phyloP scores from a whole-genome alignment of 352 stramenopile species.

The Globisporangium yorkense region DNA sequence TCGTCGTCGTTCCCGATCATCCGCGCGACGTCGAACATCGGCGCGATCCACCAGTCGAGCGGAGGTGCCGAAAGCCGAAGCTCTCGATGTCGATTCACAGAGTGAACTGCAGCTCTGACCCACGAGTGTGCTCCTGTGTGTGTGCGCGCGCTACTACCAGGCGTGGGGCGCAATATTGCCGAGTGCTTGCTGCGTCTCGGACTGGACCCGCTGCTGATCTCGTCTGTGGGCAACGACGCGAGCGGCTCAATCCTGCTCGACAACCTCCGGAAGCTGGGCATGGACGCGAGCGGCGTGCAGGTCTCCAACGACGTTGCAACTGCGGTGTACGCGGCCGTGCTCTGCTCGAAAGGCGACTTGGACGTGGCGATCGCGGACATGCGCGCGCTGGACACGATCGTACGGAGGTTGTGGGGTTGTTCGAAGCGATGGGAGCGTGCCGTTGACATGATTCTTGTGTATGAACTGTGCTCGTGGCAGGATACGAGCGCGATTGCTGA shows the following conservation, averaged over 20 bases:
- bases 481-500: constrained; percentile 36
- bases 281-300: constrained; percentile 56
- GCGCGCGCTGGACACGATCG: constrained; percentile 68
- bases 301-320: constrained; percentile 50
- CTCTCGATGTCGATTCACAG: too few relatives aligned
- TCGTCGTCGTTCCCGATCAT: constrained; percentile 61
- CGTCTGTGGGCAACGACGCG: constrained; percentile 71
- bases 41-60: constrained; percentile 73
- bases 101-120: neutral
- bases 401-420: constrained; percentile 15
- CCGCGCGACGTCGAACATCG: constrained; percentile 84
- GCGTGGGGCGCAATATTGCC: constrained; percentile 91
- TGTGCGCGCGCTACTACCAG: constrained; percentile 17
- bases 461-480: constrained; percentile 11
- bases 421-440: neutral
- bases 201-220: constrained; percentile 67
- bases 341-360: constrained; percentile 73
- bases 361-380: constrained; percentile 86
- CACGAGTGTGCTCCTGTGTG: neutral
- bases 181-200: constrained; percentile 79
- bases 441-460: neutral
- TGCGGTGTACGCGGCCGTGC: constrained; percentile 82
- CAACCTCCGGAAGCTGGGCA: constrained; percentile 49
- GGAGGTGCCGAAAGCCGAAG: constrained; percentile 32
- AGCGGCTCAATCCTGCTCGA: constrained; percentile 68